Evolutionary conservation across 176 grass and related monocot species (phyloP).

Genomic region (Otatea glauca): DNA sequence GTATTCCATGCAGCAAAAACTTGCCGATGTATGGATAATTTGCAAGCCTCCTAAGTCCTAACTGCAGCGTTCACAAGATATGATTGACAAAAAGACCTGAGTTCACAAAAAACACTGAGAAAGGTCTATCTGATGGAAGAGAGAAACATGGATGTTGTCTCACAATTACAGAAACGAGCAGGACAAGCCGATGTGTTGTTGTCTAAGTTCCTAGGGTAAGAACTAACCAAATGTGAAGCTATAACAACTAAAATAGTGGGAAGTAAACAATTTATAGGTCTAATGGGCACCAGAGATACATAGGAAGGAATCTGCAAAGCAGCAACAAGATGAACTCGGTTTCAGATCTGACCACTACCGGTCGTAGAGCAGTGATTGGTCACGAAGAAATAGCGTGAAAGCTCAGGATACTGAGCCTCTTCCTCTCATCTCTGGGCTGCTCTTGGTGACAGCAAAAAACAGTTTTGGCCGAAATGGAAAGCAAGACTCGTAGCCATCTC

Average conservation of each 20-base stretch:
- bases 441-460: too few species aligned
- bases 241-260: neutral
- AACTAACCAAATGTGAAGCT: constrained; percentile 18
- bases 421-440: too few species aligned
- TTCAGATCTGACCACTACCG: constrained; percentile 23
- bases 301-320: neutral
- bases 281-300: neutral
- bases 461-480: neutral
- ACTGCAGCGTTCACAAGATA: neutral
- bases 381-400: neutral
- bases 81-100: neutral
- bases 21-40: neutral
- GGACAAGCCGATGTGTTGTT: neutral
- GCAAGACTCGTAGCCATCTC: neutral
- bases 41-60: neutral
- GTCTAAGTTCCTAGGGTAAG: constrained; percentile 13
- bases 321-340: neutral
- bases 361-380: constrained; percentile 5
- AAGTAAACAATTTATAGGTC: neutral
- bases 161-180: neutral
- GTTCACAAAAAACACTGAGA: neutral
- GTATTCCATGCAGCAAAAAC: neutral
- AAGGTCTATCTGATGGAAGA: neutral
- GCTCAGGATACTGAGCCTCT: neutral
- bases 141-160: neutral